Base-by-base conservation (phyloP, 352 stramenopile genomes). In the Globisporangium nodosum region DNA sequence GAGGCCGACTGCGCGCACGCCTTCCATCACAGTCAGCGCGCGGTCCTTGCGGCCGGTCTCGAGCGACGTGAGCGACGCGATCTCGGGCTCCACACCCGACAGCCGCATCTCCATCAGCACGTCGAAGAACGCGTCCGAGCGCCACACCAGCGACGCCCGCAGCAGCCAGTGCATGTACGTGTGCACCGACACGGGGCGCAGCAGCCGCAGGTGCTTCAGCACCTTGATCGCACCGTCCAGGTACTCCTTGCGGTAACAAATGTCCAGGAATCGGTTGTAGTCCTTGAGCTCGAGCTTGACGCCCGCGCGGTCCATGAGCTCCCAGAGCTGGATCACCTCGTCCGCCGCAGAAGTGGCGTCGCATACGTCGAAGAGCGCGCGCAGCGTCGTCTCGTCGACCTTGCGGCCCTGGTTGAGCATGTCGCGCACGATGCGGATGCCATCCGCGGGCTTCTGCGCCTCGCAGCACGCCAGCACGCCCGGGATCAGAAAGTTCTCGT, bases 131-230 rank as follows among this genome's bases (percentile, higher is more conserved):
- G 81, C 82, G 58, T 94, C 85, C 18, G 82, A 74, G 20, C 82
- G 71, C 85, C 85, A 94, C 31, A 92, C 80, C 61, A 90, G 76
- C 46, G 81, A 88, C 27, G 85, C 70, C 27, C 81, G 82, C 39
- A 88, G 72, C 39, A 94, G 68, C 85, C 85, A 94, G 64, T 90
- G 81, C 76, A 92, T 89, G 65, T 94, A 94, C 52, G 75, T 89
- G 57, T 92, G 74, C 54, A 88, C 74, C 16, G 73, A 81, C 54
- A 94, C 74, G 0, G 68, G 35, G 0, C 78, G 79, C 20, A 87
- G 58, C 24, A 90, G 66, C 2, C 85, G 85, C 55, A 94, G 71
- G 51, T 88, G 70, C 60, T 92, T 88, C 9, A 94, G 60, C 12
- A 94, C 77, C 56, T 84, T 78, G 49, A 94, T 73, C 11, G 85